Percentiles rank a stretch among this genome's conserved stretches.
These are phyloP conservation scores for Rhynchosporium secalis DNA, from an alignment of 2,329 filamentous ascomycete species.

Conservation along the genomic window DNA sequence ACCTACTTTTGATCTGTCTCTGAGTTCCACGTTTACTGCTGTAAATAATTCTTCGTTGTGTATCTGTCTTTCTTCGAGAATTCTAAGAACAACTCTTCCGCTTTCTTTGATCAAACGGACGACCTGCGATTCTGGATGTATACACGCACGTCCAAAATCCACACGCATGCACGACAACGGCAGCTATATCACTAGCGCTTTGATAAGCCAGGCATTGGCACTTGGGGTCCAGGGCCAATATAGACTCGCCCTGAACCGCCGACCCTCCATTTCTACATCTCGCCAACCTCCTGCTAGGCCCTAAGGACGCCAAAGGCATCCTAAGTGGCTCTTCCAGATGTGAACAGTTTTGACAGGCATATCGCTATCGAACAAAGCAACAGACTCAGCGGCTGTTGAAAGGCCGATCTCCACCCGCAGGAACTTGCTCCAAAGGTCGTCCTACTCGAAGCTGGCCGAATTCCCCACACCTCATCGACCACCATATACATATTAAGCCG, in stretches of 20 bases:
- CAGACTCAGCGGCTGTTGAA: slow-evolving; percentile 39
- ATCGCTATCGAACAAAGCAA: slow-evolving; percentile 33
- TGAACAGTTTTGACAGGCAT: slow-evolving; percentile 21
- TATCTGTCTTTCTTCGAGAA: neutral
- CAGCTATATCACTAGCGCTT: slow-evolving; percentile 30
- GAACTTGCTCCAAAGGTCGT: slow-evolving; percentile 29
- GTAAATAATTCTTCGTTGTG: neutral
- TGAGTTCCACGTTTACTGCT: neutral
- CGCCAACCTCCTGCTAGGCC: slow-evolving; percentile 18
- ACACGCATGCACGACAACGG: slow-evolving; percentile 32
- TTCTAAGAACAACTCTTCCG: neutral
- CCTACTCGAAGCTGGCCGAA: slow-evolving; percentile 24
- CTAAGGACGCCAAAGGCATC: slow-evolving; percentile 14
- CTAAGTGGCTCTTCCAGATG: slow-evolving; percentile 26
- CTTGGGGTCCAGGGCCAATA: slow-evolving; percentile 33
- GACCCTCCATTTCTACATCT: slow-evolving; percentile 17
- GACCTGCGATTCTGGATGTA: slow-evolving; percentile 11
- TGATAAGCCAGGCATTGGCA: slow-evolving; percentile 31
- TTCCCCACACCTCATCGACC: slow-evolving; percentile 31
- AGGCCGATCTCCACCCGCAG: slow-evolving; percentile 35
- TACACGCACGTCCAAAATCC: slow-evolving; percentile 19
- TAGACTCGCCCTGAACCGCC: slow-evolving; percentile 33
- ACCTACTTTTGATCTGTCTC: neutral
- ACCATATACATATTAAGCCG: slow-evolving; percentile 32
- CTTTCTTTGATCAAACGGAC: neutral